Conservation (phyloP, 1,139 yeast species). For the Candida anutae region DNA sequence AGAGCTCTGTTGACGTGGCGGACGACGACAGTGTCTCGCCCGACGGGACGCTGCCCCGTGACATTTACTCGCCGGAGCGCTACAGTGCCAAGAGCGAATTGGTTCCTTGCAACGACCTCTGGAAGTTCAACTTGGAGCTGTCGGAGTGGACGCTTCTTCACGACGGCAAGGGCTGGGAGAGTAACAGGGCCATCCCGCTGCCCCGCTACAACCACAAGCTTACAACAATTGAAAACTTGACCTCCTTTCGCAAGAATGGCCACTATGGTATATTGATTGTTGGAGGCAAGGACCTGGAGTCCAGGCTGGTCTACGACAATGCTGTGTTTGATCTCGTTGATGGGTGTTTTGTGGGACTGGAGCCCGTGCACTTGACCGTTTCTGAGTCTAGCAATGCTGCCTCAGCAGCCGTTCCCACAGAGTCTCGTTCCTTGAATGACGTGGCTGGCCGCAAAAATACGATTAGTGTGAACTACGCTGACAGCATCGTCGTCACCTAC, state of each 20-base stretch:
- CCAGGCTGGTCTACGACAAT: constrained; percentile 33
- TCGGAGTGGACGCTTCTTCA: constrained; percentile 46
- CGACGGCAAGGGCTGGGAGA: constrained; percentile 23
- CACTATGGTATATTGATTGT: constrained; percentile 51
- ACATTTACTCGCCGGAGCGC: neutral
- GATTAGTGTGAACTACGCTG: constrained; percentile 24
- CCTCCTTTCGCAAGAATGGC: constrained; percentile 33
- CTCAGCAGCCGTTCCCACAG: constrained; percentile 3
- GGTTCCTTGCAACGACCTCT: constrained; percentile 51
- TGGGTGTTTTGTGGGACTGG: constrained; percentile 33
- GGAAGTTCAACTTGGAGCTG: constrained; percentile 52
- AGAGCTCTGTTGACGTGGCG: constrained; percentile 5
- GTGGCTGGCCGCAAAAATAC: constrained; percentile 13
- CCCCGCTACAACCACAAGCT: constrained; percentile 49
- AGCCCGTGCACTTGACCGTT: constrained; percentile 19
- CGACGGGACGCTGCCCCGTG: no score
- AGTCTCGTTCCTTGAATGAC: constrained; percentile 8
- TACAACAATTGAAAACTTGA: constrained; percentile 34
- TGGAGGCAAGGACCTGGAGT: constrained; percentile 50
- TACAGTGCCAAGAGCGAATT: constrained; percentile 14
- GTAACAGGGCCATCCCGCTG: constrained; percentile 21
- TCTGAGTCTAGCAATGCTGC: no score
- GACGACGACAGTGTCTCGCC: no score
- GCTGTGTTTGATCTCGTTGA: constrained; percentile 48
- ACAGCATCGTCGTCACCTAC: constrained; percentile 27